Evolutionary conservation across 2,329 filamentous ascomycete genomes (phyloP), one percentile per base, ranked within the genome.

Genomic region (Fusarium sarcochroum): DNA sequence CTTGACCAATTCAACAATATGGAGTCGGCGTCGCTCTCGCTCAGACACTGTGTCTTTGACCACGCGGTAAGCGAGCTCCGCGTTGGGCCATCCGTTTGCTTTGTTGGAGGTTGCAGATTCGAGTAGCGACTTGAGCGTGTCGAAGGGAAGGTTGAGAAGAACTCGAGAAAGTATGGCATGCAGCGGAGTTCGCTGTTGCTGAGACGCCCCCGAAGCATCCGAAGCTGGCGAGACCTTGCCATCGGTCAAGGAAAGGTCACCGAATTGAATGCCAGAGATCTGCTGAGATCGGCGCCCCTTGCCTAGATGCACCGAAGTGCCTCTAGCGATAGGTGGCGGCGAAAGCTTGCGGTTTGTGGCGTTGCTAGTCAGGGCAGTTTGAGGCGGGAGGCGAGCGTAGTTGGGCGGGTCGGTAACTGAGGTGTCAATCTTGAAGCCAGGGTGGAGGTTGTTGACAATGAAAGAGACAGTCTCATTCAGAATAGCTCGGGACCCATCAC

Each of bases 101-200:
- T 81, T 81, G 41, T 86, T 86, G 10, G 89, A 82, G 25, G 83
- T 83, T 8, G 73, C 67, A 50, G 88, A 88, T 70, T 91, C 90
- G 34, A 94, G 82, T 3, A 93, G 79, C 61, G 85, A 84, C 77
- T 91, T 90, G 23, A 94, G 81, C 27, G 90, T 81, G 15, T 85
- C 81, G 69, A 91, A 92, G 0, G 92, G 92, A 7, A 94, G 80
- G 40, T 92, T 92, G 52, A 93, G 80, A 3, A 94, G 81, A 21
- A 93, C 81, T 27, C 86, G 89, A 0, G 92, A 93, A 7, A 94
- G 79, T 0, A 85, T 78, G 0, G 82, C 81, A 23, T 84, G 83
- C 30, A 83, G 78, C 23, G 73, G 72, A 14, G 76, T 76, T 21
- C 67, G 67, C 38, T 73, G 74, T 20, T 68, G 73, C 30, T 66